These are phyloP conservation scores for Cladophialophora carrionii DNA, from an alignment of 2,329 filamentous ascomycete species.

Conservation along the genomic window DNA sequence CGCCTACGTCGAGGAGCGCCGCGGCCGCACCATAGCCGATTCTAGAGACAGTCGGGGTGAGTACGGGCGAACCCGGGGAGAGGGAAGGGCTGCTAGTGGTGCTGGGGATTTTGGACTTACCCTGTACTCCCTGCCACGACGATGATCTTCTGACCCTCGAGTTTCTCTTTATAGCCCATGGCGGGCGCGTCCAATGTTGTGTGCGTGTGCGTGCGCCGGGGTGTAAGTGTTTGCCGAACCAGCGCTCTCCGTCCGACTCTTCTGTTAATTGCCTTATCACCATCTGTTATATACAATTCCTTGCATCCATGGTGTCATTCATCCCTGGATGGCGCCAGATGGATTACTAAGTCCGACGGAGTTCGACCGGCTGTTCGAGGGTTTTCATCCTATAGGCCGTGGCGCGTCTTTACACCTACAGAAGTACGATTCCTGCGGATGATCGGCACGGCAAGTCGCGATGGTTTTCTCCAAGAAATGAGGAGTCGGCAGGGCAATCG, in stretches of 20 bases:
- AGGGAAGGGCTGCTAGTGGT: not conserved
- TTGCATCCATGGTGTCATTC: not conserved
- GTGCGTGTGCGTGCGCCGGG: not conserved
- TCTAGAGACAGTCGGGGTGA: not conserved
- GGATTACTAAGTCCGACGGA: constrained; percentile 9
- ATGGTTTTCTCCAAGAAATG: no score
- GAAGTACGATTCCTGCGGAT: not conserved
- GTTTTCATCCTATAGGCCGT: not conserved
- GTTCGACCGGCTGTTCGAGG: not conserved
- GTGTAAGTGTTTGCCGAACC: not conserved
- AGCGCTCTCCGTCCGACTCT: not conserved
- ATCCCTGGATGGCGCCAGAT: not conserved
- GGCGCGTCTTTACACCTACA: not conserved
- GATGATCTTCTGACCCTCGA: constrained; percentile 26
- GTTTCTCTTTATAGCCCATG: constrained; percentile 27
- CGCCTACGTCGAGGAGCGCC: constrained; percentile 60
- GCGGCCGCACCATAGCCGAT: constrained; percentile 62
- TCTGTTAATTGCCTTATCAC: not conserved
- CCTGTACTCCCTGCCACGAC: constrained; percentile 32
- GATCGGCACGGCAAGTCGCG: not conserved
- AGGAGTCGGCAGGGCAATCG: no score
- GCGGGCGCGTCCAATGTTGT: not conserved
- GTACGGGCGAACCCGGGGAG: not conserved
- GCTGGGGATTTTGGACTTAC: constrained; percentile 9
- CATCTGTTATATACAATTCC: not conserved